phyloP scores from a whole-genome alignment of 1,284 basidiomycete genomes.

The Ceratobasidium sp. region DNA sequence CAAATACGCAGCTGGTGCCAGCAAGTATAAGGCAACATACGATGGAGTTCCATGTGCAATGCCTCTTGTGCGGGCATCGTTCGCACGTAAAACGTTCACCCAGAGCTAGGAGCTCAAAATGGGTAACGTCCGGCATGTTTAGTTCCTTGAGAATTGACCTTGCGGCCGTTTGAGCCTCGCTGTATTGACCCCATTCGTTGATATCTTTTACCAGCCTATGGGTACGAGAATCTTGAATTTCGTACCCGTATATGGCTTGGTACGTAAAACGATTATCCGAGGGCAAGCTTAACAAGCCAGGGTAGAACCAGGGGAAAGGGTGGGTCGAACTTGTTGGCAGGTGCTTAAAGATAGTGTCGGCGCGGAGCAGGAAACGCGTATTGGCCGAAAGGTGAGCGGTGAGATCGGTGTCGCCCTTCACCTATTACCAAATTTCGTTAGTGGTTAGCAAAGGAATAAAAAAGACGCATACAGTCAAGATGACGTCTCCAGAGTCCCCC shows the following conservation, averaged over 20 bases:
- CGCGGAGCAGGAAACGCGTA: constrained; percentile 4
- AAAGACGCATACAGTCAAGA: neutral
- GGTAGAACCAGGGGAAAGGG: neutral
- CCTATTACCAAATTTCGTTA: neutral
- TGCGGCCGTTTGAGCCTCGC: neutral
- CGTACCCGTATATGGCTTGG: neutral
- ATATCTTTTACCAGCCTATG: too few species aligned
- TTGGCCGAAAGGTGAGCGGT: neutral
- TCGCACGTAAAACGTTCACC: neutral
- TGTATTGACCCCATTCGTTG: neutral
- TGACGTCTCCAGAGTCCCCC: neutral
- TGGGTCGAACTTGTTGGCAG: too few species aligned
- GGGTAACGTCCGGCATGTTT: neutral
- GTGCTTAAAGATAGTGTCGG: neutral
- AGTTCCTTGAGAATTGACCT: neutral
- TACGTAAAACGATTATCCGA: neutral
- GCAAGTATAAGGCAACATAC: neutral
- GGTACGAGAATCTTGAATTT: neutral
- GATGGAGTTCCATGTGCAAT: neutral
- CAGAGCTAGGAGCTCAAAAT: neutral
- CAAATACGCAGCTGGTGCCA: neutral
- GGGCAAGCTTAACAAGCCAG: neutral
- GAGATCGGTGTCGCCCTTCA: neutral
- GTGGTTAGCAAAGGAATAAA: neutral
- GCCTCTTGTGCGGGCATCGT: neutral